A percentile compares a stretch with the other conserved stretches of the same genome.
These are phyloP conservation scores for Pyricularia sp. DNA, from an alignment of 2,329 filamentous ascomycete species.

Conservation along the genomic window DNA sequence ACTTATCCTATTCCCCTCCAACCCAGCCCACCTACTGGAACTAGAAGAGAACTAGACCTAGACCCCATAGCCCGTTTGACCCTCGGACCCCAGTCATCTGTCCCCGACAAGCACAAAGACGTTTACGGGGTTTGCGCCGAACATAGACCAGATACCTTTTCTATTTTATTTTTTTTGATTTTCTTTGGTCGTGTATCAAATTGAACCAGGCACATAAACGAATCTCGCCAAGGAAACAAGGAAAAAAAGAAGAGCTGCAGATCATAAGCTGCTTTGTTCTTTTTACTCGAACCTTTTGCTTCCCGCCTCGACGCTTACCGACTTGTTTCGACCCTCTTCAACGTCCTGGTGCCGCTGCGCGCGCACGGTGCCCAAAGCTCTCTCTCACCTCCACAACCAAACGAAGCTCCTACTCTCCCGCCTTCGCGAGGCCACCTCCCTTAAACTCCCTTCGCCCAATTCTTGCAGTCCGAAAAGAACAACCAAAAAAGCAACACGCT, in stretches of 20 bases:
- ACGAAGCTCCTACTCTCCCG: not conserved
- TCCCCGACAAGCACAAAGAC: not conserved
- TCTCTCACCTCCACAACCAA: not conserved
- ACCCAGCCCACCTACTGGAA: not conserved
- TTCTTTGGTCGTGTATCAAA: not conserved
- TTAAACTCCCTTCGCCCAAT: too few relatives aligned
- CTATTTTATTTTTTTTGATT: too few relatives aligned
- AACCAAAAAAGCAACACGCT: not conserved
- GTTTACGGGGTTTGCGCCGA: not conserved
- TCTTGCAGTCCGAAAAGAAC: too few relatives aligned
- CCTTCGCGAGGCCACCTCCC: not conserved
- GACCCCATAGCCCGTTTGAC: not conserved
- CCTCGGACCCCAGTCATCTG: not conserved
- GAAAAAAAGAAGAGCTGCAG: too few relatives aligned
- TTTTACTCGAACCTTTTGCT: not conserved
- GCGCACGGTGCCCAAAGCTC: not conserved
- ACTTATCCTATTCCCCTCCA: not conserved
- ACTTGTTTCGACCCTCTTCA: not conserved
- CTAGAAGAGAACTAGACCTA: not conserved
- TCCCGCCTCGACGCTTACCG: not conserved
- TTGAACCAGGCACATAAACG: not conserved
- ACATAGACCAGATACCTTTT: not conserved
- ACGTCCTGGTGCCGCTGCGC: not conserved
- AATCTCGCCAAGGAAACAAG: not conserved
- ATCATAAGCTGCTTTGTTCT: not conserved